Evolutionary conservation across 768 basidiomycete genomes (phyloP).

Genomic region (Mrakia blollopis): DNA sequence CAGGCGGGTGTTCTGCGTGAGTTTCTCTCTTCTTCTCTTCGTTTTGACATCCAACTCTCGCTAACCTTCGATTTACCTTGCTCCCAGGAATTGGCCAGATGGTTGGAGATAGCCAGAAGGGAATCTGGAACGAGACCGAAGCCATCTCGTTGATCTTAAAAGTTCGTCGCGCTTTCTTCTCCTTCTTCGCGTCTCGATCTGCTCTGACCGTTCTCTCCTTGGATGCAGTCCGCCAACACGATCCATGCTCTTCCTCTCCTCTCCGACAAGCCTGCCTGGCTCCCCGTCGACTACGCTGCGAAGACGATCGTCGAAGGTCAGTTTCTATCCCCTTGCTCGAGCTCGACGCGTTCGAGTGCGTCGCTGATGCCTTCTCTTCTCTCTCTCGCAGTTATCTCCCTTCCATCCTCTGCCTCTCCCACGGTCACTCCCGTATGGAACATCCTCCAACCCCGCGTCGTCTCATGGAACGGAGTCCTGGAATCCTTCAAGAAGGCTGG

Average conservation of each 20-base stretch:
- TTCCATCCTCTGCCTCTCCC: constrained; percentile 47
- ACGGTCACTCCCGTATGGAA: constrained; percentile 40
- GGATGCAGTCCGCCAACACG: constrained; percentile 46
- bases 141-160: constrained; percentile 32
- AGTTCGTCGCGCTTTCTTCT: not conserved
- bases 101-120: constrained; percentile 52
- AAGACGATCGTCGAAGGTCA: constrained; percentile 48
- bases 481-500: constrained; percentile 46
- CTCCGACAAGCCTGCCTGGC: constrained; percentile 50
- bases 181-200: not conserved
- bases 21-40: not conserved
- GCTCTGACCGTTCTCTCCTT: not conserved
- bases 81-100: constrained; percentile 53
- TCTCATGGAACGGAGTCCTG: constrained; percentile 49
- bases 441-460: constrained; percentile 12
- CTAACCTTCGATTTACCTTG: not conserved
- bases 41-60: not conserved
- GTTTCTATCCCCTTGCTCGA: too few relatives aligned
- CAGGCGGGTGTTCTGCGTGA: constrained; percentile 45
- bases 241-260: constrained; percentile 42
- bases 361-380: too few relatives aligned
- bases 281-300: constrained; percentile 55
- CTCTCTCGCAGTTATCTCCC: constrained; percentile 40
- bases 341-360: too few relatives aligned
- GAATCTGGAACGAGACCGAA: constrained; percentile 57